These are phyloP conservation scores for Butyriboletus appendiculatus DNA, from an alignment of 1,284 basidiomycete species.

Conservation along the genomic window DNA sequence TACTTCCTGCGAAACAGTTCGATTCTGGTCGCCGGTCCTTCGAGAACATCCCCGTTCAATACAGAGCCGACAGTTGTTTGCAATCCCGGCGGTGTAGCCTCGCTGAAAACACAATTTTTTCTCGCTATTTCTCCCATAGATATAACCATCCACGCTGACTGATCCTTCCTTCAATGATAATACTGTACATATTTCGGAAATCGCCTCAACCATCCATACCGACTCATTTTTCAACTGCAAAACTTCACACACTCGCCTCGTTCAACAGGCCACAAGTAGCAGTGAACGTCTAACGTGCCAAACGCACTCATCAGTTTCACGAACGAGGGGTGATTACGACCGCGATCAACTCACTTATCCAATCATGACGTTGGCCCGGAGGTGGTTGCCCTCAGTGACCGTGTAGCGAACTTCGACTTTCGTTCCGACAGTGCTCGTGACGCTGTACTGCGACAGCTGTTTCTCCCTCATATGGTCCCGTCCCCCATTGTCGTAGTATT, in stretches of 20 bases:
- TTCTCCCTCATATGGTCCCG: slow-evolving; percentile 14
- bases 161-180: not conserved
- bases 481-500: slow-evolving; percentile 30
- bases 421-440: slow-evolving; percentile 5
- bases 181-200: not conserved
- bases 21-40: too few relatives aligned
- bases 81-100: not conserved
- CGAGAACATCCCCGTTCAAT: not conserved
- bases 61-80: not conserved
- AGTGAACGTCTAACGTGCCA: not conserved
- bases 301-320: not conserved
- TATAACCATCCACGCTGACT: not conserved
- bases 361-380: slow-evolving; percentile 4
- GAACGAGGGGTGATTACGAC: too few relatives aligned
- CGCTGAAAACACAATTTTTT: not conserved
- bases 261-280: not conserved
- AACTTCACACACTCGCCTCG: not conserved
- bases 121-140: not conserved
- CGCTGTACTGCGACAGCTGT: slow-evolving; percentile 12
- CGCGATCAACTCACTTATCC: slow-evolving; percentile 1
- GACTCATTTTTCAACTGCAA: not conserved
- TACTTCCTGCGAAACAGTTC: too few relatives aligned
- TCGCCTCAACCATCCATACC: not conserved
- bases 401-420: slow-evolving; percentile 7
- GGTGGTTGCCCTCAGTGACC: not conserved